Evolutionary conservation across 257 asterid species (phyloP), one percentile per base, ranked within the genome.

Genomic region (Fraxinus excelsior): DNA sequence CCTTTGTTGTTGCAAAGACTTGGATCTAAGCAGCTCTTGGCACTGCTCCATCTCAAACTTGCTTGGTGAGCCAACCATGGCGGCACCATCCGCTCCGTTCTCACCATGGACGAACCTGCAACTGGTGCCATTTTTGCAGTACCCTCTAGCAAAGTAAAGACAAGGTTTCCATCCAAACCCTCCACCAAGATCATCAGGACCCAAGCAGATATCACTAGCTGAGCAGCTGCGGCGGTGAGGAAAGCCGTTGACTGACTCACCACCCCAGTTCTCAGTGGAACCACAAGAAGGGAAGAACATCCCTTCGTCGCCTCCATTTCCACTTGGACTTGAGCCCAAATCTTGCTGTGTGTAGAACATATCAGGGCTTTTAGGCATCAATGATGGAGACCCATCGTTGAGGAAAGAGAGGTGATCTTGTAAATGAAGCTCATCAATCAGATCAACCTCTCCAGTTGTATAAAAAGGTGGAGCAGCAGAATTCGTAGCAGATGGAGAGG

Each of bases 361-460:
- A 65, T 86, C 91, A 1, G 87, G 76, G 75, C 71, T 83, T 79
- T 82, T 88, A 1, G 82, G 86, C 21, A 84, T 86, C 49, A 84
- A 40, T 5, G 80, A 75, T 2, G 87, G 87, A 14, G 87, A 77
- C 73, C 82, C 84, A 7, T 87, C 96, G 51, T 89, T 89, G 42
- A 91, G 87, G 80, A 91, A 91, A 21, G 94, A 86, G 11, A 91
- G 92, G 74, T 91, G 96, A 72, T 89, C 96, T 67, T 91, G 96
- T 28, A 91, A 87, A 53, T 89, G 94, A 21, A 91, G 88, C 69
- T 91, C 96, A 23, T 91, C 93, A 19, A 89, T 88, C 65, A 91
- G 83, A 81, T 91, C 94, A 34, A 88, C 86, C 31, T 87, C 90
- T 2, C 85, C 82, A 42, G 51, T 42, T 12, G 51, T 4, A 26